Conservation (phyloP, 2,329 filamentous ascomycete species). For the Verticillium albo-atrum region DNA sequence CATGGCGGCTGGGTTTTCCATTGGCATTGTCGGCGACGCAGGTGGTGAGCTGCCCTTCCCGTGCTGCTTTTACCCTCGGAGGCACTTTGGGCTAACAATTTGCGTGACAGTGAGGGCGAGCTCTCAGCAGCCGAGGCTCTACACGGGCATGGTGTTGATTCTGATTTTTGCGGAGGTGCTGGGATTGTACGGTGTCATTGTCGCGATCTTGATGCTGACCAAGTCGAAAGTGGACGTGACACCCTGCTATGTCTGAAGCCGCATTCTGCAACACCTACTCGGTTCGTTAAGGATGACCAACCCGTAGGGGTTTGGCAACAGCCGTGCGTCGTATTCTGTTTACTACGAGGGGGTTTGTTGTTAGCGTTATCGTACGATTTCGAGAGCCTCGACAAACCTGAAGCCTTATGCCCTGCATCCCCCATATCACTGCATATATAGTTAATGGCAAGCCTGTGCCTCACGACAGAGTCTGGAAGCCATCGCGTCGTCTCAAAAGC, state of each 20-base stretch:
- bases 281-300: background rate
- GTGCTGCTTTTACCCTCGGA: no score
- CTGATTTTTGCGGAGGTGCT: conserved; percentile 43
- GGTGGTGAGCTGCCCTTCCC: conserved; percentile 26
- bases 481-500: background rate
- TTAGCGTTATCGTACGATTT: background rate
- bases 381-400: background rate
- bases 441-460: background rate
- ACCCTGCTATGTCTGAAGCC: conserved; percentile 19
- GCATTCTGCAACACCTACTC: conserved; percentile 16
- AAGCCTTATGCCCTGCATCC: background rate
- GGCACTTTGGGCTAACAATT: background rate
- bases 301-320: background rate
- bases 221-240: conserved; percentile 32
- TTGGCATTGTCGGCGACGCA: conserved; percentile 41
- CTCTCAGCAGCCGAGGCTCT: conserved; percentile 41
- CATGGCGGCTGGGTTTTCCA: conserved; percentile 40
- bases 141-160: conserved; percentile 42
- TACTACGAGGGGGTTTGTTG: background rate
- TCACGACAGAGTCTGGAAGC: background rate
- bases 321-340: no score
- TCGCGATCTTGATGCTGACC: conserved; percentile 44
- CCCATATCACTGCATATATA: background rate
- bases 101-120: conserved; percentile 34
- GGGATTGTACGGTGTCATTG: conserved; percentile 41